Evolutionary conservation across 441 rosid species (phyloP), one percentile per base, ranked within the genome.

Genomic region (Erodium texanum): DNA sequence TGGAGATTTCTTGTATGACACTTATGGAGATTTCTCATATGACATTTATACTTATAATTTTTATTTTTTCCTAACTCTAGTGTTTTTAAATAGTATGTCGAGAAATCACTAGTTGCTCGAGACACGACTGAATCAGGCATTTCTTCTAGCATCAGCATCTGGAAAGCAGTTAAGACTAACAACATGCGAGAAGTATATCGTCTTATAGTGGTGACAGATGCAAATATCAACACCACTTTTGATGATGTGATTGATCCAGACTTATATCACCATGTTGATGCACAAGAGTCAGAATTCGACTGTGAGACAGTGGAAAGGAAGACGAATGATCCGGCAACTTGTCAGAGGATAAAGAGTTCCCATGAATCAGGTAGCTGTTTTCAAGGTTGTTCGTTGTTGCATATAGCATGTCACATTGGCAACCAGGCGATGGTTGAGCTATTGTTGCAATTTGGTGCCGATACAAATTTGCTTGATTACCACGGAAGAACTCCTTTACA

Each of bases 401-500:
- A 93, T 71, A 76, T 93, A 80, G 96, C 92, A 36, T 90, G 93
- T 71, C 87, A 81, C 64, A 71, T 67, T 65, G 85, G 87, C 54
- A 79, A 83, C 71, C 70, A 71, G 12, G 92, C 82, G 78, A 83
- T 88, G 92, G 77, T 87, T 70, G 98, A 93, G 80, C 83, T 93
- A 83, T 66, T 93, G 86, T 70, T 88, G 74, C 98, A 88, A 79
- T 90, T 85, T 69, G 92, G 97, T 77, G 97, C 93, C 32, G 78
- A 86, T 67, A 74, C 85, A 70, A 88, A 90, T 79, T 64, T 74
- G 76, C 80, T 77, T 2, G 98, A 93, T 74, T 88, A 79, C 77
- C 93, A 87, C 48, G 90, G 90, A 76, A 81, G 92, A 75, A 86
- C 97, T 77, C 93, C 98, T 62, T 80, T 93, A 77, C 98, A 90